These are phyloP conservation scores for Aspergillus sp. DNA, from an alignment of 2,329 filamentous ascomycete species.

Conservation along the genomic window DNA sequence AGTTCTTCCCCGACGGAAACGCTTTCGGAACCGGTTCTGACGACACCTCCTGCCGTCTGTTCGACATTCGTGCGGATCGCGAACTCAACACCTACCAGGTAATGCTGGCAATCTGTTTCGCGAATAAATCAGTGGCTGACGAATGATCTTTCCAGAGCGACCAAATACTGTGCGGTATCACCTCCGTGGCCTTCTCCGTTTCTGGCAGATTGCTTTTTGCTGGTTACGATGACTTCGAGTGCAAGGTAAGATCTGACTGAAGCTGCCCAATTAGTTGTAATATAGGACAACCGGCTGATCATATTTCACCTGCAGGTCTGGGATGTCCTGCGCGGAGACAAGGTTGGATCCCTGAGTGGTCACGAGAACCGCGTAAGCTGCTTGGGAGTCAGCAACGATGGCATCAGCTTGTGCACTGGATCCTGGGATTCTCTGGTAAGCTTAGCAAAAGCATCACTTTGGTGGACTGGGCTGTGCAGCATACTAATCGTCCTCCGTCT, in stretches of 20 bases:
- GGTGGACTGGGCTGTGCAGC: not conserved
- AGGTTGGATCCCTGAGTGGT: conserved; percentile 92
- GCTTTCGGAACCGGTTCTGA: conserved; percentile 98
- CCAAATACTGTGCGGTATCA: conserved; percentile 96
- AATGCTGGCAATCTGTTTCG: not conserved
- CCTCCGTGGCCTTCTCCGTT: conserved; percentile 95
- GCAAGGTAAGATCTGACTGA: conserved; percentile 72
- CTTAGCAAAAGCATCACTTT: conserved; percentile 23
- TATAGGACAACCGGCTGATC: conserved; percentile 24
- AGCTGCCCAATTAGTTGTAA: not conserved
- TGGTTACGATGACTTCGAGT: conserved; percentile 98
- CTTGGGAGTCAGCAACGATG: conserved; percentile 96
- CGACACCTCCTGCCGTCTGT: conserved; percentile 93
- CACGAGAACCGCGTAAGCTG: conserved; percentile 99
- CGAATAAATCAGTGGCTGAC: conserved; percentile 8
- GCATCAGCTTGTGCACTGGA: conserved; percentile 97
- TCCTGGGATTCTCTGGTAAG: conserved; percentile 99
- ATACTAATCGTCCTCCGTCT: conserved; percentile 15
- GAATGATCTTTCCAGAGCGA: conserved; percentile 67
- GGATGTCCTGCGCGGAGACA: conserved; percentile 95
- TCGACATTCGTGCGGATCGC: conserved; percentile 95
- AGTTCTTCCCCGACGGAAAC: conserved; percentile 98
- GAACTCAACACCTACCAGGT: conserved; percentile 68
- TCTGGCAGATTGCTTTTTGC: conserved; percentile 94
- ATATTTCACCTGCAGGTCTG: conserved; percentile 67